Evolutionary conservation across 2,329 filamentous ascomycete species (phyloP).

Genomic region (Verticillium isaacii): DNA sequence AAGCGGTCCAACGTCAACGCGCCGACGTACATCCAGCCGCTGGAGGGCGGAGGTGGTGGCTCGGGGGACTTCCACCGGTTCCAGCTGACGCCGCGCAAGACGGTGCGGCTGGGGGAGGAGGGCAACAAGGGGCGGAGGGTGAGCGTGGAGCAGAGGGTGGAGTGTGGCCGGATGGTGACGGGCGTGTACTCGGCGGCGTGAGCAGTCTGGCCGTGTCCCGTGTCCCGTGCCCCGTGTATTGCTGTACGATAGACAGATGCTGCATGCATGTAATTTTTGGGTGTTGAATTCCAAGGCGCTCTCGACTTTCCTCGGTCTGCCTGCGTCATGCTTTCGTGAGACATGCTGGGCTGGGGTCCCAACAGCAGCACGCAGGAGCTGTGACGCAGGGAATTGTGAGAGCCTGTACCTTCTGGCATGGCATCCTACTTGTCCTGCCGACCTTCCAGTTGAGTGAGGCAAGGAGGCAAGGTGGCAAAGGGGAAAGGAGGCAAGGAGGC

Average conservation of each 20-base stretch:
- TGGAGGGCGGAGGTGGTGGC: constrained; percentile 52
- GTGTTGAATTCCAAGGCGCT: neutral
- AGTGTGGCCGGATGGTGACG: constrained; percentile 78
- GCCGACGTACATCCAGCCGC: constrained; percentile 73
- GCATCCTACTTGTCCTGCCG: too few species aligned
- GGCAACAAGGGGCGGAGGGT: constrained; percentile 62
- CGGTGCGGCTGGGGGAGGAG: constrained; percentile 56
- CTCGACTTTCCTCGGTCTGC: neutral
- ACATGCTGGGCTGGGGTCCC: too few species aligned
- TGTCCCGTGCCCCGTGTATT: neutral
- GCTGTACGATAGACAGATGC: neutral
- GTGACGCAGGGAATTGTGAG: too few species aligned
- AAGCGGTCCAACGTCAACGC: constrained; percentile 74
- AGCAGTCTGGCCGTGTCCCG: neutral
- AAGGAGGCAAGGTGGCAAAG: too few species aligned
- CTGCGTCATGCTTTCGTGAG: too few species aligned
- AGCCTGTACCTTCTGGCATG: too few species aligned
- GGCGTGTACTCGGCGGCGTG: constrained; percentile 71
- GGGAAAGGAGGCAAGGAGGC: too few species aligned
- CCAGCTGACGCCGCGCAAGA: constrained; percentile 73
- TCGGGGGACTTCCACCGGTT: constrained; percentile 57
- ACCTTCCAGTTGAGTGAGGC: too few species aligned
- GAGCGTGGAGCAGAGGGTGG: constrained; percentile 78
- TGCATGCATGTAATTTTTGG: neutral
- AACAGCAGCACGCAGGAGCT: too few species aligned